Percentiles rank a stretch among this genome's conserved stretches.
Evolutionary conservation across 441 rosid species (phyloP).

Genomic region (Pelargonium australe): DNA sequence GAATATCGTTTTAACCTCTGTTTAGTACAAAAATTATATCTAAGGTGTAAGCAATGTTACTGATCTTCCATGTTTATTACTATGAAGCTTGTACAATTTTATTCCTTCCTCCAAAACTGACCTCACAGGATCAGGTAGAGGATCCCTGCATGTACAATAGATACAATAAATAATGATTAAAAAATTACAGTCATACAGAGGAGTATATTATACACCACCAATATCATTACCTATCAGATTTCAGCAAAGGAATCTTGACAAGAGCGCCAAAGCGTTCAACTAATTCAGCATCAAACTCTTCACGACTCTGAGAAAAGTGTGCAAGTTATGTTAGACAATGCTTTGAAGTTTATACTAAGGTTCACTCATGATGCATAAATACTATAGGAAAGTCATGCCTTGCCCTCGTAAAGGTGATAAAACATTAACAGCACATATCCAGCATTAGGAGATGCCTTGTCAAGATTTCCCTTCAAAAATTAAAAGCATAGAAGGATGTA

Average conservation of each 20-base stretch:
- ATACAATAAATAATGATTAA: background rate
- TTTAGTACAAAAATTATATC: background rate
- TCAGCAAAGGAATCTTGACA: conserved; percentile 85
- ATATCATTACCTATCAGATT: conserved; percentile 57
- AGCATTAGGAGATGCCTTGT: conserved; percentile 74
- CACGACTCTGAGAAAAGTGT: conserved; percentile 50
- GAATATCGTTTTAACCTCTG: background rate
- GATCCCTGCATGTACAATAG: conserved; percentile 46
- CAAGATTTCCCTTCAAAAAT: conserved; percentile 77
- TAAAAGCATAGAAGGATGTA: conserved; percentile 18
- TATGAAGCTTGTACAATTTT: conserved; percentile 63
- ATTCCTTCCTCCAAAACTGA: conserved; percentile 77
- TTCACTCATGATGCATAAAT: background rate
- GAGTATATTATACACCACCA: conserved; percentile 1
- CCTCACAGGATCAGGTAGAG: conserved; percentile 65
- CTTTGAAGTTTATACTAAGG: background rate
- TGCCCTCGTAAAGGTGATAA: conserved; percentile 90
- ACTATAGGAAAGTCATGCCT: conserved; percentile 39
- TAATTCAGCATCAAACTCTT: conserved; percentile 79
- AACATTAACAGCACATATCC: conserved; percentile 96
- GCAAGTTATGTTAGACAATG: conserved; percentile 12
- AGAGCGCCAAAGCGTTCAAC: conserved; percentile 84
- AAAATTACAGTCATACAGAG: background rate
- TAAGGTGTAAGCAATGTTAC: conserved; percentile 10
- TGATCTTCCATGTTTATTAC: conserved; percentile 72